These are phyloP conservation scores for Bipolaris victoriae DNA, from an alignment of 2,329 filamentous ascomycete genomes.

Conservation along the genomic window DNA sequence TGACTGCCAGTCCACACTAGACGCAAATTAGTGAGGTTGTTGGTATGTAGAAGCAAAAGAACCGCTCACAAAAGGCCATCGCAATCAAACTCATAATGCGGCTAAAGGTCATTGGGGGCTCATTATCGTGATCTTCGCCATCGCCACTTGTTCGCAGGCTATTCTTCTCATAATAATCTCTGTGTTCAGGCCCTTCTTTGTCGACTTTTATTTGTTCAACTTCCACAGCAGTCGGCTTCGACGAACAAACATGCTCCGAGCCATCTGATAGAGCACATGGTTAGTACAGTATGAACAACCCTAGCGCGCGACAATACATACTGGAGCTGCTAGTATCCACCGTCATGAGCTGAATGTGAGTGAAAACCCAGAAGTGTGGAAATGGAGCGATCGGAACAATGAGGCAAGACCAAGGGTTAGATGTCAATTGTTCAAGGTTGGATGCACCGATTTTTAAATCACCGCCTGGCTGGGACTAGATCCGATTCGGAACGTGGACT, in stretches of 20 bases:
- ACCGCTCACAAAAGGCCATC: conserved; percentile 20
- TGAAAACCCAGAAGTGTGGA: background rate
- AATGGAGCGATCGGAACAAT: background rate
- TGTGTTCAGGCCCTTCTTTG: background rate
- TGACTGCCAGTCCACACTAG: conserved; percentile 66
- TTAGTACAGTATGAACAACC: background rate
- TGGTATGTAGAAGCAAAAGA: background rate
- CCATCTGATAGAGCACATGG: background rate
- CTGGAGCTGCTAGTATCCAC: background rate
- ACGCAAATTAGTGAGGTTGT: background rate
- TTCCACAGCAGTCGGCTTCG: background rate
- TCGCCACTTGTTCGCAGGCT: conserved; percentile 49
- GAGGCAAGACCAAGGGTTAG: background rate
- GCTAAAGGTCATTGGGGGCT: conserved; percentile 7
- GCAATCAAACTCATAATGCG: conserved; percentile 61
- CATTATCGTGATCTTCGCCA: conserved; percentile 22
- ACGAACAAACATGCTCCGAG: background rate
- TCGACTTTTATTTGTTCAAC: background rate
- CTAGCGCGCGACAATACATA: background rate
- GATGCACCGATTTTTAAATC: background rate
- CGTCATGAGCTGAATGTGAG: background rate
- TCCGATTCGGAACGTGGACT: background rate
- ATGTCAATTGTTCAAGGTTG: background rate
- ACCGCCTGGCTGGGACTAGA: background rate
- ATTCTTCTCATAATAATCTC: conserved; percentile 47